A percentile compares a stretch with the other conserved stretches of the same genome.
Evolutionary conservation across 306 rosid genomes (phyloP).

Genomic region (Quercus berberidifolia): DNA sequence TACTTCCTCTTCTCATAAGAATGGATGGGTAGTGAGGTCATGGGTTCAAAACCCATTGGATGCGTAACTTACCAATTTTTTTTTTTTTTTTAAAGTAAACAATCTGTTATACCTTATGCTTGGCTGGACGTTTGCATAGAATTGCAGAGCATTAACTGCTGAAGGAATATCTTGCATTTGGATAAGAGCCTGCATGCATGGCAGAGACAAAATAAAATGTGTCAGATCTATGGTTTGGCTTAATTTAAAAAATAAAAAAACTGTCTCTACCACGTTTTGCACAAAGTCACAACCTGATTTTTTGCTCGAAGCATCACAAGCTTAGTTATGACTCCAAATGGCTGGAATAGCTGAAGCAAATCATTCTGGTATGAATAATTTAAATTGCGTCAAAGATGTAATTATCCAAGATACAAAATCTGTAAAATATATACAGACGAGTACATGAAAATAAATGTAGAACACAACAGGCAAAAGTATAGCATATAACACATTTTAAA

Average conservation of each 20-base stretch:
- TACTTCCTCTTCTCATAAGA: no score
- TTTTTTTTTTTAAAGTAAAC: neutral
- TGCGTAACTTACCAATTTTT: no score
- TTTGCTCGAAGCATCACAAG: conserved; percentile 99
- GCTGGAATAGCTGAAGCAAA: conserved; percentile 96
- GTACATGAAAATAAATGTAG: neutral
- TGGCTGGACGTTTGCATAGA: conserved; percentile 79
- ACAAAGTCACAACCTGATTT: conserved; percentile 71
- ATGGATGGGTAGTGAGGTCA: no score
- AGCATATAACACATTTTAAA: neutral
- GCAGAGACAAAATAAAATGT: conserved; percentile 12
- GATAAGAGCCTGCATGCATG: conserved; percentile 71
- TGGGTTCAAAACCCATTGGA: no score
- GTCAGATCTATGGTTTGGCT: neutral
- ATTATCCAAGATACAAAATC: neutral
- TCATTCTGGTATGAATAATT: conserved; percentile 64
- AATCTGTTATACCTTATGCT: conserved; percentile 64
- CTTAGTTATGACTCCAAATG: conserved; percentile 96
- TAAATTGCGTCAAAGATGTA: neutral
- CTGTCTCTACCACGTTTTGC: neutral
- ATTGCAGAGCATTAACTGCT: conserved; percentile 85
- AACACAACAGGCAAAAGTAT: neutral
- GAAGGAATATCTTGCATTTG: conserved; percentile 95
- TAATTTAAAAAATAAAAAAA: conserved; percentile 12
- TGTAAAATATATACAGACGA: neutral